These are phyloP conservation scores for Cyclostephanos invisitatus DNA, from an alignment of 108 stramenopile genomes.

Conservation along the genomic window DNA sequence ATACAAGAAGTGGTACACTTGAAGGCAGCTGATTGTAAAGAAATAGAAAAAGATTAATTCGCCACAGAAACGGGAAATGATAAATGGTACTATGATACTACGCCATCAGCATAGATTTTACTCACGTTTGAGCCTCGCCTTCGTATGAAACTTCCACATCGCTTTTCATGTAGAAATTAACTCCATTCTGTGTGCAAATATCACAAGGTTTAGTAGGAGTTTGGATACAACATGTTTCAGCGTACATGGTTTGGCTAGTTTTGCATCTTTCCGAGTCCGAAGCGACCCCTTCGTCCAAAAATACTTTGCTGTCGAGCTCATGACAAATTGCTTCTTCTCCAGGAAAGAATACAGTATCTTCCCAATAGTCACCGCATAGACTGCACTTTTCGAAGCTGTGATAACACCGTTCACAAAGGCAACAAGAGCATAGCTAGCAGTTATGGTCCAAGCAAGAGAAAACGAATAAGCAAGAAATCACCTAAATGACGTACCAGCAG, in stretches of 20 bases:
- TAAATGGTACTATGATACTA: too few species aligned
- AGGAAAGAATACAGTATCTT: constrained; percentile 26
- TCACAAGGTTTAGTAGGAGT: constrained; percentile 33
- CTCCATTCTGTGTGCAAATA: constrained; percentile 22
- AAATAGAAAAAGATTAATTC: background rate
- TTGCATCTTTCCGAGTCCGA: constrained; percentile 20
- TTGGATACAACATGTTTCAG: constrained; percentile 26
- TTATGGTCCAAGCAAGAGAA: background rate
- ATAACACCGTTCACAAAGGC: background rate
- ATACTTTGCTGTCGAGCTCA: constrained; percentile 31
- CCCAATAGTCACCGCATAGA: constrained; percentile 32
- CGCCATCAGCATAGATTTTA: background rate
- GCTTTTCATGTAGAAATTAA: constrained; percentile 22
- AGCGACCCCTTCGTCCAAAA: constrained; percentile 20
- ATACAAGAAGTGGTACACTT: constrained; percentile 25
- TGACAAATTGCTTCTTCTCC: constrained; percentile 27
- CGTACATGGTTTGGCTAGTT: constrained; percentile 32
- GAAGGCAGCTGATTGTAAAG: constrained; percentile 13
- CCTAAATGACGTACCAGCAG: constrained; percentile 18
- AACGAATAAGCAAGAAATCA: too few species aligned
- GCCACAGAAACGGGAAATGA: background rate
- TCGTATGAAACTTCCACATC: constrained; percentile 20
- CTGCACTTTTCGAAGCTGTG: constrained; percentile 30
- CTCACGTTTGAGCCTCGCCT: background rate
- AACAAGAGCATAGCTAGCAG: background rate